A percentile compares a stretch with the other conserved stretches of the same genome.
phyloP scores from a whole-genome alignment of 192 early-diverging fungal species.

The Rhizoclosmatium globosum region DNA sequence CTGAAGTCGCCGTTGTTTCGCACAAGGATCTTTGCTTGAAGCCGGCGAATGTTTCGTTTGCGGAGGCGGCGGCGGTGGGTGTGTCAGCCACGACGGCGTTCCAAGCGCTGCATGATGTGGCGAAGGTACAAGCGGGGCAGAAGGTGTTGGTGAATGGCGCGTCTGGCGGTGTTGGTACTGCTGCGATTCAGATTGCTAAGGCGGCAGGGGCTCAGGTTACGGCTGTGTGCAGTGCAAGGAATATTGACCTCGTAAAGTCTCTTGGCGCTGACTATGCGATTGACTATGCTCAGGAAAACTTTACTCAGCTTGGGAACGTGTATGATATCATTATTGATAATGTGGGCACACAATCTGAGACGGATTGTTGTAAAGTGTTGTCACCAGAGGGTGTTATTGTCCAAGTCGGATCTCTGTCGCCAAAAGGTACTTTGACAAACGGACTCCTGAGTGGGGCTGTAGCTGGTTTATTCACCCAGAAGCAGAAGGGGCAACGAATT shows the following conservation, averaged over 20 bases:
- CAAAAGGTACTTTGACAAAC: not conserved
- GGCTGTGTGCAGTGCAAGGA: slow-evolving; percentile 60
- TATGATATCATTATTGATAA: not conserved
- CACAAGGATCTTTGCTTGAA: slow-evolving; percentile 62
- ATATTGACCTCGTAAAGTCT: slow-evolving; percentile 53
- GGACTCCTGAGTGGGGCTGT: not conserved
- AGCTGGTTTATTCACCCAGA: not conserved
- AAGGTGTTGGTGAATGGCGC: slow-evolving; percentile 87
- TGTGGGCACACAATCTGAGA: not conserved
- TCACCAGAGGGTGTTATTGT: not conserved
- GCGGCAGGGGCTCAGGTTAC: slow-evolving; percentile 60
- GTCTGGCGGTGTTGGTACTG: slow-evolving; percentile 87
- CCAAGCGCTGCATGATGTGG: slow-evolving; percentile 80
- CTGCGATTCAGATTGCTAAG: slow-evolving; percentile 84
- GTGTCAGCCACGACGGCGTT: slow-evolving; percentile 81
- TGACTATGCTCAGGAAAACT: slow-evolving; percentile 59
- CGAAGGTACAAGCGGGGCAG: slow-evolving; percentile 75
- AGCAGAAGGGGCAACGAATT: not conserved
- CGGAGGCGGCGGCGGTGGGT: slow-evolving; percentile 82
- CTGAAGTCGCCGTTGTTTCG: not conserved
- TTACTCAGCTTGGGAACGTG: slow-evolving; percentile 20
- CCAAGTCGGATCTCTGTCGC: not conserved
- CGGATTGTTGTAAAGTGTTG: not conserved
- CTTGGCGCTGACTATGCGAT: slow-evolving; percentile 65
- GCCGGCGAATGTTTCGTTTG: slow-evolving; percentile 71